phyloP scores from a whole-genome alignment of 805 yeast species.

The Kluyveromyces starmeri region DNA sequence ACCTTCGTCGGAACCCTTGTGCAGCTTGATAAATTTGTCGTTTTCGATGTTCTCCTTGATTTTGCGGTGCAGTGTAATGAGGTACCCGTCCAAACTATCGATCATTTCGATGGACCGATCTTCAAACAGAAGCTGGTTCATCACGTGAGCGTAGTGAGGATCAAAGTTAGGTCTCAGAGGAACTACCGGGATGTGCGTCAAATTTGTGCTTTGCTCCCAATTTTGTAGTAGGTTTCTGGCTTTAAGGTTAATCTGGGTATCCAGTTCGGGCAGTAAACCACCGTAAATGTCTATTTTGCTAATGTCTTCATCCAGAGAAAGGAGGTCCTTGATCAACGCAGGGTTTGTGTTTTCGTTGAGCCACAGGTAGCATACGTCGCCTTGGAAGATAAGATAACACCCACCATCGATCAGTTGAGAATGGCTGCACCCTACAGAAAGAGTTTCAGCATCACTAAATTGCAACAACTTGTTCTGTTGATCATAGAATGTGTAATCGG shows the following conservation, averaged over 20 bases:
- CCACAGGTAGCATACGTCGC: slow-evolving; percentile 51
- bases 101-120: slow-evolving; percentile 52
- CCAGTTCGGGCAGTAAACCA: slow-evolving; percentile 58
- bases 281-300: slow-evolving; percentile 21
- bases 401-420: slow-evolving; percentile 50
- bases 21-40: slow-evolving; percentile 29
- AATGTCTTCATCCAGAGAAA: slow-evolving; percentile 44
- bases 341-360: slow-evolving; percentile 63
- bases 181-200: slow-evolving; percentile 18
- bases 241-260: slow-evolving; percentile 60
- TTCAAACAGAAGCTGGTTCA: slow-evolving; percentile 60
- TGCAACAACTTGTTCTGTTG: slow-evolving; percentile 34
- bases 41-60: slow-evolving; percentile 45
- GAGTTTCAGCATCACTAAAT: slow-evolving; percentile 38
- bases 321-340: slow-evolving; percentile 59
- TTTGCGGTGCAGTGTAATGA: slow-evolving; percentile 57
- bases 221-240: slow-evolving; percentile 54
- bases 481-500: slow-evolving; percentile 44
- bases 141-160: slow-evolving; percentile 20
- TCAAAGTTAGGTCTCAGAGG: slow-evolving; percentile 28
- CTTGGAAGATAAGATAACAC: slow-evolving; percentile 69
- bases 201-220: slow-evolving; percentile 27
- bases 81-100: slow-evolving; percentile 55
- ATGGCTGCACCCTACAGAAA: slow-evolving; percentile 33
- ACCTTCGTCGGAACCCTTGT: slow-evolving; percentile 11